A percentile compares a stretch with the other conserved stretches of the same genome.
phyloP scores from a whole-genome alignment of 1,139 yeast species.

The Torulaspora globosa region DNA sequence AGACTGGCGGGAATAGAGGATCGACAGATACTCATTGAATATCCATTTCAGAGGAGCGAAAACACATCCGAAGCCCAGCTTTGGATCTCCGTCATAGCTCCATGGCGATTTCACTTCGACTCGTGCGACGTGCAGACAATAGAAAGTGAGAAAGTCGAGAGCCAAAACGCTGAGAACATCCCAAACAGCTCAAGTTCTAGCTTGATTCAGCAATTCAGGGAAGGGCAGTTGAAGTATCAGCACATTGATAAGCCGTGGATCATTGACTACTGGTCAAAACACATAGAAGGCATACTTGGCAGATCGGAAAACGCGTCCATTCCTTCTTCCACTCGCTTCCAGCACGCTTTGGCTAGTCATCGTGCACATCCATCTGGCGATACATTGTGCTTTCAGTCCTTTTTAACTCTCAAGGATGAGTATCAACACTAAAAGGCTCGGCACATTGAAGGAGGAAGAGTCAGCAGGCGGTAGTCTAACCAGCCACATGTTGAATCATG shows the following conservation, averaged over 20 bases:
- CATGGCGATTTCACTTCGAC: neutral
- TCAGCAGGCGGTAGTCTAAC: neutral
- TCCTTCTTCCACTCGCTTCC: neutral
- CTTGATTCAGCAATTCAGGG: neutral
- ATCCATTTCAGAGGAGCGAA: neutral
- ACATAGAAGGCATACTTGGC: neutral
- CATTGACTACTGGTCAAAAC: neutral
- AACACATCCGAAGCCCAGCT: too few species aligned
- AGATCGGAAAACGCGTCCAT: neutral
- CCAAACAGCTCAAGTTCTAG: neutral
- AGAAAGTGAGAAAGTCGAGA: constrained; percentile 1
- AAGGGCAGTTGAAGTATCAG: neutral
- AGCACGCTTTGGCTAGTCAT: neutral
- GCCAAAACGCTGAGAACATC: neutral
- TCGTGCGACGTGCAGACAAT: neutral
- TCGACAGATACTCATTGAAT: too few species aligned
- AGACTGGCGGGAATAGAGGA: too few species aligned
- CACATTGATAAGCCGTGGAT: neutral
- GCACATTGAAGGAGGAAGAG: constrained; percentile 14
- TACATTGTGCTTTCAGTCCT: neutral
- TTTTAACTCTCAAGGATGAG: neutral
- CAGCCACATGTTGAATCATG: neutral
- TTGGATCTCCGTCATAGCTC: too few species aligned
- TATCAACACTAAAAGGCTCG: constrained; percentile 8
- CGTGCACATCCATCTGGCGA: neutral